Percentiles rank a stretch among this genome's conserved stretches.
Evolutionary conservation across 805 yeast genomes (phyloP).

Genomic region (Jamesozyma gamospora): DNA sequence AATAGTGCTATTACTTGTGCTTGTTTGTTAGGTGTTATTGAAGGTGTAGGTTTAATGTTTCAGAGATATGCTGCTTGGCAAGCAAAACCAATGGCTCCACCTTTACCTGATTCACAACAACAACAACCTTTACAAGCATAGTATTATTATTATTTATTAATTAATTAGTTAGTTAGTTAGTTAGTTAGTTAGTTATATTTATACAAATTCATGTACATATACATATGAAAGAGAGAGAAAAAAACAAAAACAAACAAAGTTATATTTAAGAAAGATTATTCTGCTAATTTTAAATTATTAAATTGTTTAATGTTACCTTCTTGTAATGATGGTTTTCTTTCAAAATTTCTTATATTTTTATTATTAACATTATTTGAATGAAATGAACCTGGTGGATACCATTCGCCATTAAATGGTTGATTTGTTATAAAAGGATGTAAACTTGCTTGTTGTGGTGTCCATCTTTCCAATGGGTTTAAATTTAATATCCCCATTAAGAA

Average conservation of each 20-base stretch:
- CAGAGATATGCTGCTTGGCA: constrained; percentile 81
- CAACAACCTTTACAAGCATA: constrained; percentile 30
- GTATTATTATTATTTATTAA: no score
- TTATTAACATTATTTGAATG: neutral
- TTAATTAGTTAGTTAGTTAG: no score
- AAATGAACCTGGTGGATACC: constrained; percentile 42
- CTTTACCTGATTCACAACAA: constrained; percentile 35
- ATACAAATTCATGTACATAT: neutral
- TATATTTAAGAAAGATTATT: neutral
- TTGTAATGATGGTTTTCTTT: constrained; percentile 1
- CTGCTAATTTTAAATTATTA: constrained; percentile 2
- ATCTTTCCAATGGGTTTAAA: constrained; percentile 84
- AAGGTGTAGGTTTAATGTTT: constrained; percentile 96
- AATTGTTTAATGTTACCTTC: constrained; percentile 3
- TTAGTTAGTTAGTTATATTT: neutral
- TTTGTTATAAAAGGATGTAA: constrained; percentile 83
- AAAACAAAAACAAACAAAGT: neutral
- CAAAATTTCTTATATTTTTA: neutral
- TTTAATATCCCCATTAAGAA: constrained; percentile 70
- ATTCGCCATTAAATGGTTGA: constrained; percentile 41
- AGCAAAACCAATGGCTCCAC: constrained; percentile 61
- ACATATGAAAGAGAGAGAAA: no score
- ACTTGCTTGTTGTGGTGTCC: constrained; percentile 94
- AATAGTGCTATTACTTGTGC: constrained; percentile 97
- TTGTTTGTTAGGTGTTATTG: constrained; percentile 89